Percentiles rank a stretch among this genome's conserved stretches.
These are phyloP conservation scores for Colletotrichum cordylinicola DNA, from an alignment of 2,329 filamentous ascomycete species.

Conservation along the genomic window DNA sequence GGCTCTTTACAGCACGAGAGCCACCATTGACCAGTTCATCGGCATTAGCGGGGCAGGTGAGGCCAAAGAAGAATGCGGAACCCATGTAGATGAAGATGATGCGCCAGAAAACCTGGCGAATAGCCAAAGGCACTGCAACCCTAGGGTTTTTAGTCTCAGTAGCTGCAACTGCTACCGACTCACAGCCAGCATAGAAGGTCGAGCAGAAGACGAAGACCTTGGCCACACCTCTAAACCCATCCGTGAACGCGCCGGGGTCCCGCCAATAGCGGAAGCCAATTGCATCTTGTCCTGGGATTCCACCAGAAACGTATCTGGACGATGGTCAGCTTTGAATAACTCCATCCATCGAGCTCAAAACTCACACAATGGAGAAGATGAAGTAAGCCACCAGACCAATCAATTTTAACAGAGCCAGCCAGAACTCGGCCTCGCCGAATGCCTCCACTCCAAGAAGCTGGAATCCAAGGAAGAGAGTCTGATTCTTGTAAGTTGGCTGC, in stretches of 20 bases:
- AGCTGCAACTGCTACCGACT: conserved; percentile 67
- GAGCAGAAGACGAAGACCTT: conserved; percentile 74
- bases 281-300: conserved; percentile 60
- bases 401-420: conserved; percentile 77
- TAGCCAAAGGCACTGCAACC: conserved; percentile 61
- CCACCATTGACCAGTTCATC: conserved; percentile 64
- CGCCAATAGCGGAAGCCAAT: conserved; percentile 77
- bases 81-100: conserved; percentile 72
- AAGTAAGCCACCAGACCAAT: conserved; percentile 74
- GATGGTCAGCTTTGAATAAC: not conserved
- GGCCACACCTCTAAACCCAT: conserved; percentile 71
- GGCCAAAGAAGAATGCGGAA: conserved; percentile 75
- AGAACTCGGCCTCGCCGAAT: conserved; percentile 83
- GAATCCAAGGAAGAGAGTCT: conserved; percentile 66
- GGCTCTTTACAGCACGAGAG: conserved; percentile 71
- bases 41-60: conserved; percentile 75
- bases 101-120: conserved; percentile 66
- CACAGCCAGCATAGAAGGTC: conserved; percentile 74
- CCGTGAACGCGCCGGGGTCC: conserved; percentile 70
- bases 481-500: not conserved
- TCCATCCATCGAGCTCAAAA: not conserved
- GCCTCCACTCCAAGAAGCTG: conserved; percentile 76
- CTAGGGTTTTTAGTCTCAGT: conserved; percentile 66
- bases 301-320: conserved; percentile 66
- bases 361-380: conserved; percentile 71